These are phyloP conservation scores for Trichoderma breve DNA, from an alignment of 2,329 filamentous ascomycete species.

Conservation along the genomic window DNA sequence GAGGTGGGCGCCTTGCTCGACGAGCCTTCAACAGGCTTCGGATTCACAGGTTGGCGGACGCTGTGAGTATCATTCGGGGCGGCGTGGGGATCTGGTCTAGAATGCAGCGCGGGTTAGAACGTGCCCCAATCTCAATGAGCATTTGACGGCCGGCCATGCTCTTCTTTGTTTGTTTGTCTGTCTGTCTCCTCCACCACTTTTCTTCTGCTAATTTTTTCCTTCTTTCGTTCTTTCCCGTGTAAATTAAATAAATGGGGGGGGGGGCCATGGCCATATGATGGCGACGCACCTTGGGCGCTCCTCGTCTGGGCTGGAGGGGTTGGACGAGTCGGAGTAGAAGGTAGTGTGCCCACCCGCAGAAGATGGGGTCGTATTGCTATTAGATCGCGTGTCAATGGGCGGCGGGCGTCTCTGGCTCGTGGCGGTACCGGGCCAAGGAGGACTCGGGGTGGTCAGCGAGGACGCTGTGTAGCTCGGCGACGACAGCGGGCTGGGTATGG, in stretches of 20 bases:
- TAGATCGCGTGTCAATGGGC: conserved; percentile 21
- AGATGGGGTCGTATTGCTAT: conserved; percentile 9
- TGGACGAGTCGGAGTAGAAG: conserved; percentile 40
- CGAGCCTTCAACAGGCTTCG: conserved; percentile 43
- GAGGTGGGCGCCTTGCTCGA: conserved; percentile 38
- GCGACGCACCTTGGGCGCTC: conserved; percentile 35
- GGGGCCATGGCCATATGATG: neutral
- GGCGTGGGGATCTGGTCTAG: conserved; percentile 29
- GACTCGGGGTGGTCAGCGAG: conserved; percentile 41
- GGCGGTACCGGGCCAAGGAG: conserved; percentile 20
- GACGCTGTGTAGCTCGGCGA: conserved; percentile 43
- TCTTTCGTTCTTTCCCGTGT: neutral
- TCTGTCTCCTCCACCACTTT: neutral
- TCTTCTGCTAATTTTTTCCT: neutral
- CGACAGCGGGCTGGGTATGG: conserved; percentile 51
- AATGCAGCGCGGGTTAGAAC: conserved; percentile 8
- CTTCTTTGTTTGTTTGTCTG: neutral
- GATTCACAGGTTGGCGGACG: conserved; percentile 44
- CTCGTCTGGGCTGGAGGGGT: conserved; percentile 34
- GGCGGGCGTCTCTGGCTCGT: conserved; percentile 27
- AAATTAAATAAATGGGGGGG: neutral
- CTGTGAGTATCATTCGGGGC: conserved; percentile 51
- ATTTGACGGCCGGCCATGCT: neutral
- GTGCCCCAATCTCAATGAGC: neutral
- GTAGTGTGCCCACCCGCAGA: conserved; percentile 31